These are phyloP conservation scores for Talaromyces sp. DNA, from an alignment of 2,329 filamentous ascomycete genomes.

Conservation along the genomic window DNA sequence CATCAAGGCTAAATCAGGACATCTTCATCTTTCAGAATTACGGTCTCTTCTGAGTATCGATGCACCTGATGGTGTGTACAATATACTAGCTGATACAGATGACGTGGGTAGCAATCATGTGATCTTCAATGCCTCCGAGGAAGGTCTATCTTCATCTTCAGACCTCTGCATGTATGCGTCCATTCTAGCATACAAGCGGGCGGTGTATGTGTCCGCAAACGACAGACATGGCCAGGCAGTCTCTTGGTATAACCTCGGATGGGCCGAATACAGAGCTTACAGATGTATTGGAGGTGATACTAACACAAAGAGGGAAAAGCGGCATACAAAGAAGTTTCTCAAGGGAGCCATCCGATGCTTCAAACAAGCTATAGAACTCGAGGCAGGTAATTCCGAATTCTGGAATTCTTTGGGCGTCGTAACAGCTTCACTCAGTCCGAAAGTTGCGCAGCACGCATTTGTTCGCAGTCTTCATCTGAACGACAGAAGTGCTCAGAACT, in stretches of 20 bases:
- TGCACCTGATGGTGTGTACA: slow-evolving; percentile 52
- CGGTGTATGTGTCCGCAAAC: slow-evolving; percentile 66
- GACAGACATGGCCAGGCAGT: slow-evolving; percentile 87
- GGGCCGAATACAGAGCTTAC: slow-evolving; percentile 84
- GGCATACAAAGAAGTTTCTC: slow-evolving; percentile 61
- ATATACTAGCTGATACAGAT: slow-evolving; percentile 67
- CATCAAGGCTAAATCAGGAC: slow-evolving; percentile 63
- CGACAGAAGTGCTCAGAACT: slow-evolving; percentile 76
- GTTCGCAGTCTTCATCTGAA: slow-evolving; percentile 90
- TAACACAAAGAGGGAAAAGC: slow-evolving; percentile 43
- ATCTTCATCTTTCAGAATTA: slow-evolving; percentile 60
- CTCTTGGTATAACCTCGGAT: slow-evolving; percentile 96
- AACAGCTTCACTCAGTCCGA: slow-evolving; percentile 78
- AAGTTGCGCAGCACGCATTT: slow-evolving; percentile 89
- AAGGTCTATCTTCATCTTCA: slow-evolving; percentile 34
- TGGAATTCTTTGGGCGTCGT: slow-evolving; percentile 95
- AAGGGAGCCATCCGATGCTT: slow-evolving; percentile 84
- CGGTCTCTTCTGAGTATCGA: slow-evolving; percentile 56
- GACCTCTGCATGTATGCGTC: slow-evolving; percentile 63
- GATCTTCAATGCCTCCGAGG: slow-evolving; percentile 31
- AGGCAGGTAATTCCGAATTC: slow-evolving; percentile 90
- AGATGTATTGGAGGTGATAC: slow-evolving; percentile 53
- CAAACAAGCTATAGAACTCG: slow-evolving; percentile 92
- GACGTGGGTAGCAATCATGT: slow-evolving; percentile 50
- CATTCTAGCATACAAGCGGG: slow-evolving; percentile 83